phyloP scores from a whole-genome alignment of 768 basidiomycete genomes.

The Rhodosporidiobolus sp. region DNA sequence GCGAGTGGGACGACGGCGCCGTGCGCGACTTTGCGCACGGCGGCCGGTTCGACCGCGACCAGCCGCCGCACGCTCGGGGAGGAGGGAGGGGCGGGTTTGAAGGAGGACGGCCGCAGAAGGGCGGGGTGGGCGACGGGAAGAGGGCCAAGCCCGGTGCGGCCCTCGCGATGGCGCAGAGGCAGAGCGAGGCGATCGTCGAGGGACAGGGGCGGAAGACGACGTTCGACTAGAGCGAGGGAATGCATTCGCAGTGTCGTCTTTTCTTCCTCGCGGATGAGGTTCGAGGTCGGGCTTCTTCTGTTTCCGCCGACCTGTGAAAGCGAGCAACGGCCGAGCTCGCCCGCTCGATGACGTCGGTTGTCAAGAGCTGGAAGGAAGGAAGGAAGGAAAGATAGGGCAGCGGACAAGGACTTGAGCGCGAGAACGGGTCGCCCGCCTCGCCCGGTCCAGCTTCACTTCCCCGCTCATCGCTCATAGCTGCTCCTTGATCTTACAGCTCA shows the following conservation, averaged over 20 bases:
- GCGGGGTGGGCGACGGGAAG: slow-evolving; percentile 43
- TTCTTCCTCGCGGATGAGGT: background rate
- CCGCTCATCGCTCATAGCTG: no score
- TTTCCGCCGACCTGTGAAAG: background rate
- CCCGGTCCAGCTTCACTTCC: no score
- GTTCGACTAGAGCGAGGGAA: slow-evolving; percentile 46
- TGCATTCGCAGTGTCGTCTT: background rate
- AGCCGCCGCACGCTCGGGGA: slow-evolving; percentile 6
- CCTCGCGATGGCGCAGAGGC: slow-evolving; percentile 52
- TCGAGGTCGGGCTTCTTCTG: background rate
- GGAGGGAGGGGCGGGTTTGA: slow-evolving; percentile 18
- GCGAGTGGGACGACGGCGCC: slow-evolving; percentile 35
- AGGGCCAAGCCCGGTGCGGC: slow-evolving; percentile 53
- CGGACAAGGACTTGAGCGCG: no score
- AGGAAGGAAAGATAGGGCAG: no score
- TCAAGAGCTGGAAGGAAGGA: no score
- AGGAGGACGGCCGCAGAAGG: background rate
- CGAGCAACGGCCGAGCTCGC: no score
- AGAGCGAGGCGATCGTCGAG: slow-evolving; percentile 51
- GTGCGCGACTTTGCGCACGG: background rate
- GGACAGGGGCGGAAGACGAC: slow-evolving; percentile 50
- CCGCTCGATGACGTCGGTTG: no score
- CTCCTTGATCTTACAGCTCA: no score
- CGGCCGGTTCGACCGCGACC: slow-evolving; percentile 1
- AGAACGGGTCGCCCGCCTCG: no score